phyloP scores from a whole-genome alignment of 2,329 filamentous ascomycete species.

The Aspergillus flavus region DNA sequence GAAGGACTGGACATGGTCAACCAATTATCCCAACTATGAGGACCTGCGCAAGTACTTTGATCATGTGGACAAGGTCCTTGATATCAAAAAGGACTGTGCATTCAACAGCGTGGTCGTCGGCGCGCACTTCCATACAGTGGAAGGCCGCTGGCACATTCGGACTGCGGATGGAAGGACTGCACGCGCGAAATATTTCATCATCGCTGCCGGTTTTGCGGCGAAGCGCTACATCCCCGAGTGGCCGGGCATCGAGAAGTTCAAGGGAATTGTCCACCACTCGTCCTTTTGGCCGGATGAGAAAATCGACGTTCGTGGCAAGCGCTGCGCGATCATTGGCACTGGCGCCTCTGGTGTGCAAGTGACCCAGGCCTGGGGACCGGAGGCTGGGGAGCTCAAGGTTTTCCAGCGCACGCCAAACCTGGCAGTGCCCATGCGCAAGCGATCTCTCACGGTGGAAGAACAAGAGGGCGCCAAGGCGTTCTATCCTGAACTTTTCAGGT shows the following conservation, averaged over 20 bases:
- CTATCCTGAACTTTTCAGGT: constrained; percentile 56
- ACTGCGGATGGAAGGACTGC: constrained; percentile 46
- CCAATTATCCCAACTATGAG: constrained; percentile 29
- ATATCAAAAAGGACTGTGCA: constrained; percentile 47
- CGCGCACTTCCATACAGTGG: constrained; percentile 42
- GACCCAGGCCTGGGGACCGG: constrained; percentile 60
- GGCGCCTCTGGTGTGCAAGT: constrained; percentile 60
- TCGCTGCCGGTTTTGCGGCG: constrained; percentile 51
- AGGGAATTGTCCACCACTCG: constrained; percentile 58
- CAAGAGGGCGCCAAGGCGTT: constrained; percentile 51
- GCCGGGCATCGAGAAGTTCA: constrained; percentile 47
- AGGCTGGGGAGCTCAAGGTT: constrained; percentile 57
- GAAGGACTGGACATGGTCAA: constrained; percentile 49
- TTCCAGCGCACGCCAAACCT: constrained; percentile 70
- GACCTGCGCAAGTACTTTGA: constrained; percentile 52
- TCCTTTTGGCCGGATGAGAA: constrained; percentile 56
- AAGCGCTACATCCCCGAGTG: constrained; percentile 48
- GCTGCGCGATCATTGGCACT: constrained; percentile 58
- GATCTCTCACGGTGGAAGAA: constrained; percentile 52
- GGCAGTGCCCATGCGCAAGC: constrained; percentile 62
- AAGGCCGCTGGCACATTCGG: constrained; percentile 48
- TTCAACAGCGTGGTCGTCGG: constrained; percentile 50
- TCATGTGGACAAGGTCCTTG: constrained; percentile 49
- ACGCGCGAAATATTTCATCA: constrained; percentile 49
- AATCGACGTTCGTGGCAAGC: constrained; percentile 51